Evolutionary conservation across 805 yeast species (phyloP), one percentile per base, ranked within the genome.

Genomic region (Kodamaea lidongshanica): DNA sequence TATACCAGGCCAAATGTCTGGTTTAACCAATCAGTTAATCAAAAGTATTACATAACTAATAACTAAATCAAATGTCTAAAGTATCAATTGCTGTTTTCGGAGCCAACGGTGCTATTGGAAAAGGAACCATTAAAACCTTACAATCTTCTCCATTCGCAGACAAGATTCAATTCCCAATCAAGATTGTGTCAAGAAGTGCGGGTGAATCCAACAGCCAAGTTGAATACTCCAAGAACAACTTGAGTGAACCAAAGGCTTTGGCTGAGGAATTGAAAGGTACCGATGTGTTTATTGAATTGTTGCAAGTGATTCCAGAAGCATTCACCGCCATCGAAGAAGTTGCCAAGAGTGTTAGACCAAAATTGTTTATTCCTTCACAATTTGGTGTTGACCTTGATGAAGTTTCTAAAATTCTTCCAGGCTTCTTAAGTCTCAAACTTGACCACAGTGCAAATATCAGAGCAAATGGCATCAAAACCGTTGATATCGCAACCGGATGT

Each of bases 361-460:
- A 68, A 45, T 45, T 73, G 19, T 76, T 63, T 54, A 66, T 75
- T 39, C 79, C 81, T 18, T 68, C 79, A 2, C 81, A 75, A 42
- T 77, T 70, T 42, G 86, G 84, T 23, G 42, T 59, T 13, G 74
- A 73, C 32, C 28, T 64, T 11, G 46, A 39, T 3, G 54, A 45
- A 6, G 48, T 48, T 12, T 42, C 42, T 4, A 35, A 40, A 12
- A 22, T 31, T 13, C 47, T 61, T 13, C 67, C 73, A 5, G 59
- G 56, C 1, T 54, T 69, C 33, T 42, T 53, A 17, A 43, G 27
- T 2, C 8, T 34, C 12, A 72, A 71, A 46, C 25, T 46, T 1
- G 42, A 33, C 1, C 73, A 70, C 41, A 45, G 65, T 5, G 42
- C 45, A 2, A 52, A 45, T 9, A 60, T 69, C 12, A 60, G 76